Evolutionary conservation across 2,329 filamentous ascomycete genomes (phyloP).

Genomic region (Colletotrichum tropicale): DNA sequence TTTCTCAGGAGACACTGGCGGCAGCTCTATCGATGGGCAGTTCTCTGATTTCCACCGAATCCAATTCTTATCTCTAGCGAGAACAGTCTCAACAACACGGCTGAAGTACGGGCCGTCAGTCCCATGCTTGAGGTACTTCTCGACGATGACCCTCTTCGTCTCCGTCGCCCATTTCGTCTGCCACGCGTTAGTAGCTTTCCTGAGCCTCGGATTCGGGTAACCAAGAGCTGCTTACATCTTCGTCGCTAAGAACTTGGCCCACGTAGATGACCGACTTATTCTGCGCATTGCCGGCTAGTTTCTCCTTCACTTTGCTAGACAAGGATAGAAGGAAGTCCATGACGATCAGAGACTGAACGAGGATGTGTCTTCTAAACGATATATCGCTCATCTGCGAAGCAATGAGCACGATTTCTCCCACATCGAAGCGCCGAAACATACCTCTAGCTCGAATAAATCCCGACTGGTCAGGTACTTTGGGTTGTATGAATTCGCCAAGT

Average conservation of each 20-base stretch:
- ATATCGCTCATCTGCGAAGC: slow-evolving; percentile 81
- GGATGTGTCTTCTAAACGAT: slow-evolving; percentile 90
- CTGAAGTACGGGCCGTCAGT: slow-evolving; percentile 91
- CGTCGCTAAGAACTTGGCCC: slow-evolving; percentile 76
- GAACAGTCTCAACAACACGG: slow-evolving; percentile 94
- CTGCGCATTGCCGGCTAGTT: slow-evolving; percentile 67
- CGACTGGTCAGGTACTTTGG: slow-evolving; percentile 98
- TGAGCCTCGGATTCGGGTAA: background rate
- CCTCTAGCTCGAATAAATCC: slow-evolving; percentile 94
- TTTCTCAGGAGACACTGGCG: slow-evolving; percentile 70
- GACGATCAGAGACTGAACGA: slow-evolving; percentile 93
- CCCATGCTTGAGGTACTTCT: slow-evolving; percentile 80
- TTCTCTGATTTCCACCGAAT: slow-evolving; percentile 97
- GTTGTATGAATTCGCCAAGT: slow-evolving; percentile 80
- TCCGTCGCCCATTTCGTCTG: slow-evolving; percentile 83
- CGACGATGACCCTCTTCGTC: slow-evolving; percentile 79
- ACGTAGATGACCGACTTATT: slow-evolving; percentile 90
- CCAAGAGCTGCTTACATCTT: slow-evolving; percentile 69
- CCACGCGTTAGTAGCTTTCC: slow-evolving; percentile 5
- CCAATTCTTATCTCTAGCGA: slow-evolving; percentile 98
- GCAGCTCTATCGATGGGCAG: slow-evolving; percentile 84
- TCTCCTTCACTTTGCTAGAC: slow-evolving; percentile 81
- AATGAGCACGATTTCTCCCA: slow-evolving; percentile 25
- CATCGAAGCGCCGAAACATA: slow-evolving; percentile 41
- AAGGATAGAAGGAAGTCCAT: slow-evolving; percentile 95